A percentile compares a stretch with the other conserved stretches of the same genome.
phyloP scores from a whole-genome alignment of 495 filamentous ascomycete genomes.

The Hyaloscypha variabilis region DNA sequence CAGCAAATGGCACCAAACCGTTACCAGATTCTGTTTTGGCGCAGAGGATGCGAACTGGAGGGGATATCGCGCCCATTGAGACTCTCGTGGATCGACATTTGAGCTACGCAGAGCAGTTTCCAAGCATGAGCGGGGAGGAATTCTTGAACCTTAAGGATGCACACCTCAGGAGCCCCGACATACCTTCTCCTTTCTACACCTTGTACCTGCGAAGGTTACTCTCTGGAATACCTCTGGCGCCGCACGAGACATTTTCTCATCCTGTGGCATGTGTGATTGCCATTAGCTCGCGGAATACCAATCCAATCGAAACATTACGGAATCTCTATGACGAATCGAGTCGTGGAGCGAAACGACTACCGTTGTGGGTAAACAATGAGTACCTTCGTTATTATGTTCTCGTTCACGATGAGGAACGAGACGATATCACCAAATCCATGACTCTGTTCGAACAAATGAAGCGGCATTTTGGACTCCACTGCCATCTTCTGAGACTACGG shows the following conservation, averaged over 20 bases:
- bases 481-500: slow-evolving; percentile 84
- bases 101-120: slow-evolving; percentile 47
- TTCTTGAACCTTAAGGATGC: slow-evolving; percentile 35
- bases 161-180: slow-evolving; percentile 39
- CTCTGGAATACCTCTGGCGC: slow-evolving; percentile 71
- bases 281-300: slow-evolving; percentile 81
- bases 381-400: slow-evolving; percentile 95
- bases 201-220: slow-evolving; percentile 82
- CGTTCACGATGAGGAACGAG: slow-evolving; percentile 94
- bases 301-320: slow-evolving; percentile 81
- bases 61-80: slow-evolving; percentile 44
- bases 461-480: slow-evolving; percentile 92
- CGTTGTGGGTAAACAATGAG: slow-evolving; percentile 82
- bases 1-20: slow-evolving; percentile 29
- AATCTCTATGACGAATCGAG: slow-evolving; percentile 79
- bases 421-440: slow-evolving; percentile 88
- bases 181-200: slow-evolving; percentile 69
- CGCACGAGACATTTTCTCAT: slow-evolving; percentile 92
- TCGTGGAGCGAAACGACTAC: slow-evolving; percentile 65
- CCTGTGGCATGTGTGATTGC: slow-evolving; percentile 96
- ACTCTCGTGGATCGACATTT: slow-evolving; percentile 55
- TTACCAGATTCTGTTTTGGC: slow-evolving; percentile 12
- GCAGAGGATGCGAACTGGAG: slow-evolving; percentile 29
- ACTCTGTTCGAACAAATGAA: slow-evolving; percentile 97
- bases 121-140: slow-evolving; percentile 43